Evolutionary conservation across 129 eudicot genomes (phyloP).

Genomic region (Flaveria robusta): DNA sequence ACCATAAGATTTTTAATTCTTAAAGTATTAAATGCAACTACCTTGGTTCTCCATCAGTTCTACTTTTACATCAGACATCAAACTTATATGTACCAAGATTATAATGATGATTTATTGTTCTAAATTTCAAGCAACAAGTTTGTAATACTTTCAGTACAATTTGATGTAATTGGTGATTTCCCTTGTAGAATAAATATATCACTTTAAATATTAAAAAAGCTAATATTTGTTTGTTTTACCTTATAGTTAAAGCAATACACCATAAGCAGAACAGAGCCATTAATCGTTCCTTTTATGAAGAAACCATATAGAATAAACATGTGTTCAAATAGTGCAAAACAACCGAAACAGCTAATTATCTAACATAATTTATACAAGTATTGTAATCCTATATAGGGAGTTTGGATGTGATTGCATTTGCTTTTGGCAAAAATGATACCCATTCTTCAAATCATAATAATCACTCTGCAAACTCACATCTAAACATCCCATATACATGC

Average conservation of each 20-base stretch:
- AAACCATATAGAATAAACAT: not conserved
- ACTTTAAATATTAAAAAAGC: not conserved
- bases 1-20: not conserved
- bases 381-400: not conserved
- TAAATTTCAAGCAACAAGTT: conserved; percentile 3
- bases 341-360: not conserved
- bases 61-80: not conserved
- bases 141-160: not conserved
- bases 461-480: not conserved
- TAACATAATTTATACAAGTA: too few species aligned
- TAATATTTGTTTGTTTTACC: not conserved
- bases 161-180: not conserved
- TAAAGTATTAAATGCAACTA: not conserved
- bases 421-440: too few species aligned
- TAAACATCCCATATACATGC: not conserved
- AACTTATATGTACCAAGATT: not conserved
- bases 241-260: not conserved
- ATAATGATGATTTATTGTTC: not conserved
- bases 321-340: conserved; percentile 13
- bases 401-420: not conserved
- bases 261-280: not conserved
- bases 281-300: conserved; percentile 3
- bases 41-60: not conserved
- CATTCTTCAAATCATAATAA: not conserved
- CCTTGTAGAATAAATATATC: not conserved